Evolutionary conservation across 1,284 basidiomycete species (phyloP), one percentile per base, ranked within the genome.

Genomic region (Boletellus sp.): DNA sequence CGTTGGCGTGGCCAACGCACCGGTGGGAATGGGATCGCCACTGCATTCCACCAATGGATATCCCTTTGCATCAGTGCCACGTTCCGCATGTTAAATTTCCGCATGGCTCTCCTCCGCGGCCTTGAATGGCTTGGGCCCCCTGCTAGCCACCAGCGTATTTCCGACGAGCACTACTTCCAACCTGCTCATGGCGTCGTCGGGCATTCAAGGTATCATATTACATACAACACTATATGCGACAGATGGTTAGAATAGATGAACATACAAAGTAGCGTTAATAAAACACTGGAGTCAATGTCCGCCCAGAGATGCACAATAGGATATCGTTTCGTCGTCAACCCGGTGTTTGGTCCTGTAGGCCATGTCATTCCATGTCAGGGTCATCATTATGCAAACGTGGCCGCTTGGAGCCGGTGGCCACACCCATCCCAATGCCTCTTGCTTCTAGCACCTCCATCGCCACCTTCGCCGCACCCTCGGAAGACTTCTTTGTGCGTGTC

Each of bases 401-500:
- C 56, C 81, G 78, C 66, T 82, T 82, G 47, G 75, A 68, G 42
- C 75, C 61, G 32, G 72, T 62, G 30, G 58, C 67, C 52, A 78
- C 71, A 29, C 78, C 76, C 64, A 82, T 73, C 25, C 79, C 82
- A 54, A 89, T 80, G 29, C 87, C 87, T 59, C 84, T 74, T 45
- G 84, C 78, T 66, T 86, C 83, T 43, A 90, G 70, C 16, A 85
- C 83, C 66, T 87, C 84, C 68, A 87, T 77, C 2, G 87, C 84
- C 50, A 85, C 82, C 67, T 81, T 85, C 11, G 82, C 79, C 33
- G 84, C 83, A 30, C 78, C 80, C 49, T 89, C 86, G 21, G 81
- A 78, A 25, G 80, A 71, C 64, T 79, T 83, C 69, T 84, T 89
- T 41, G 79, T 76, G 50, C 84, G 75, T 36, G 80, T 74, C 48